A percentile compares a stretch with the other conserved stretches of the same genome.
Evolutionary conservation across 2,329 filamentous ascomycete genomes (phyloP).

Genomic region (Pseudogymnoascus sp.): DNA sequence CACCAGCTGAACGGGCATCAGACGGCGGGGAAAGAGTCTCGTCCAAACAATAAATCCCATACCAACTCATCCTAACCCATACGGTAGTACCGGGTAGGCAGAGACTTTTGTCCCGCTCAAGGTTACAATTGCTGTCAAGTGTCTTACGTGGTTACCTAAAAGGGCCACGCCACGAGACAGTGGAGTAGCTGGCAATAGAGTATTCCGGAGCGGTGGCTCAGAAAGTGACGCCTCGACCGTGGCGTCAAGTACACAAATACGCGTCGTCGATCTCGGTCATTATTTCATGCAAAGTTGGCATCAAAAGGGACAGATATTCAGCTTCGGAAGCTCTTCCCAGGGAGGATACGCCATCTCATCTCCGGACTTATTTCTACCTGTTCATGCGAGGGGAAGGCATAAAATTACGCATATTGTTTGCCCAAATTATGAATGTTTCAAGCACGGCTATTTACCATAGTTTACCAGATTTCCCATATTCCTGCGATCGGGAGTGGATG

Average conservation of each 20-base stretch:
- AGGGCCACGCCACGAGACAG: not conserved
- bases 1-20: constrained; percentile 5
- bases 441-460: not conserved
- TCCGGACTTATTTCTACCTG: not conserved
- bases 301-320: not conserved
- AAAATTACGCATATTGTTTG: not conserved
- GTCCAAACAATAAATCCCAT: not conserved
- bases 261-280: constrained; percentile 2
- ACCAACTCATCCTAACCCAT: too few relatives aligned
- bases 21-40: not conserved
- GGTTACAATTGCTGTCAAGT: not conserved
- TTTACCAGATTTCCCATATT: not conserved
- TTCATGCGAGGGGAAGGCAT: not conserved
- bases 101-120: not conserved
- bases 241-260: constrained; percentile 1
- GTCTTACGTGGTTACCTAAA: constrained; percentile 7
- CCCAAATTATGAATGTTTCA: constrained; percentile 4
- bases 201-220: constrained; percentile 3
- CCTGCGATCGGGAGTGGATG: not conserved
- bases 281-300: not conserved
- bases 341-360: not conserved
- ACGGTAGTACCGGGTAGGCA: not conserved
- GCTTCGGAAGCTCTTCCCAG: not conserved
- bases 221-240: constrained; percentile 4
- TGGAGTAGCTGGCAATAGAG: constrained; percentile 8